Percentiles rank a stretch among this genome's conserved stretches.
Conservation (phyloP, 78 protist genomes). For the Paulinella micropora region DNA sequence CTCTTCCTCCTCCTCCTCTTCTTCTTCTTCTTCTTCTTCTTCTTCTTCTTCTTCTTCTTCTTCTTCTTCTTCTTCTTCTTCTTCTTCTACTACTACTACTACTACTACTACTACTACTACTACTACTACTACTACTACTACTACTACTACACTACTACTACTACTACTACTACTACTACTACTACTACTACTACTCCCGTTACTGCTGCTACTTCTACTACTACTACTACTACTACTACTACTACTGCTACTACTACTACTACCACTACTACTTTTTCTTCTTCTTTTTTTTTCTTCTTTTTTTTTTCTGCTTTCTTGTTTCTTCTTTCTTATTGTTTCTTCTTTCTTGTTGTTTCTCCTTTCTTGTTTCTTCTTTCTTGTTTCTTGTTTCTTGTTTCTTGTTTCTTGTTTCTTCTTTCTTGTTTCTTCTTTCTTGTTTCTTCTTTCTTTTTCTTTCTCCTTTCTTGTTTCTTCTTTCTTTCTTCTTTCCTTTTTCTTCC, state of each 20-base stretch:
- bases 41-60: neutral
- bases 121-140: neutral
- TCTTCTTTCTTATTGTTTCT: neutral
- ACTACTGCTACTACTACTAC: neutral
- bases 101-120: neutral
- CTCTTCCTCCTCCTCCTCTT: neutral
- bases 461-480: neutral
- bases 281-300: neutral
- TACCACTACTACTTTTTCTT: neutral
- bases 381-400: neutral
- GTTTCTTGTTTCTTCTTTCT: neutral
- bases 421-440: neutral
- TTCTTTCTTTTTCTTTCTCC: neutral
- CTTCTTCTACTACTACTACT: neutral
- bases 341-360: neutral
- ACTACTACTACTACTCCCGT: neutral
- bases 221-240: neutral
- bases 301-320: neutral
- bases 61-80: neutral
- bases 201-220: neutral
- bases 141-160: neutral
- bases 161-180: neutral
- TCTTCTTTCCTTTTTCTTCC: neutral
- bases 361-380: neutral
- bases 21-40: neutral